Percentiles rank a stretch among this genome's conserved stretches.
phyloP scores from a whole-genome alignment of 495 filamentous ascomycete species.

The Thozetella sp. region DNA sequence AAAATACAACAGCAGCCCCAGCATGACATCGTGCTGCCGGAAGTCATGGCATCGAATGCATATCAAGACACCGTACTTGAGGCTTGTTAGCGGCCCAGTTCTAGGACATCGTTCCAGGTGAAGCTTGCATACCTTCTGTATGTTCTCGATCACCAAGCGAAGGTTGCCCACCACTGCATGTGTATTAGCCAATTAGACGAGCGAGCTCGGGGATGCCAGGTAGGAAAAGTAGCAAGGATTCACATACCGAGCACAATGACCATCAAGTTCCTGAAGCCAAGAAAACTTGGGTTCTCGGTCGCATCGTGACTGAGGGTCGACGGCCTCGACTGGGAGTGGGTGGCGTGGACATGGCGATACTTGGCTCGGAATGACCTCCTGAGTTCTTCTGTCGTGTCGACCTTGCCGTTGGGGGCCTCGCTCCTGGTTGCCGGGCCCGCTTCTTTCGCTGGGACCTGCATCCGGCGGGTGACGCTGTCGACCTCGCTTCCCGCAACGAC shows the following conservation, averaged over 20 bases:
- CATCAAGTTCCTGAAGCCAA: conserved; percentile 96
- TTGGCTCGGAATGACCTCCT: conserved; percentile 40
- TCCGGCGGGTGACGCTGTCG: not conserved
- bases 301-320: conserved; percentile 89
- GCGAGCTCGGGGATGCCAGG: conserved; percentile 5
- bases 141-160: conserved; percentile 93
- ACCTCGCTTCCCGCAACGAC: not conserved
- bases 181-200: not conserved
- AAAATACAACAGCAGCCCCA: conserved; percentile 76
- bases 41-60: conserved; percentile 92
- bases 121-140: conserved; percentile 71
- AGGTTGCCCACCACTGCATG: conserved; percentile 84
- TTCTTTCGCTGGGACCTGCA: not conserved
- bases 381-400: conserved; percentile 18
- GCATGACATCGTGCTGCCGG: conserved; percentile 71
- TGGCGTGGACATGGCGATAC: conserved; percentile 87
- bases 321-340: conserved; percentile 69
- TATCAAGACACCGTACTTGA: conserved; percentile 91
- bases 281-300: conserved; percentile 72
- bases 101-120: no score
- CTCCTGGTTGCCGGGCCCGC: not conserved
- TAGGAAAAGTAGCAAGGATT: not conserved
- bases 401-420: conserved; percentile 5
- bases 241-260: conserved; percentile 81
- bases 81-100: conserved; percentile 12